These are phyloP conservation scores for Fonsecaea multimorphosa DNA, from an alignment of 2,329 filamentous ascomycete genomes.

Conservation along the genomic window DNA sequence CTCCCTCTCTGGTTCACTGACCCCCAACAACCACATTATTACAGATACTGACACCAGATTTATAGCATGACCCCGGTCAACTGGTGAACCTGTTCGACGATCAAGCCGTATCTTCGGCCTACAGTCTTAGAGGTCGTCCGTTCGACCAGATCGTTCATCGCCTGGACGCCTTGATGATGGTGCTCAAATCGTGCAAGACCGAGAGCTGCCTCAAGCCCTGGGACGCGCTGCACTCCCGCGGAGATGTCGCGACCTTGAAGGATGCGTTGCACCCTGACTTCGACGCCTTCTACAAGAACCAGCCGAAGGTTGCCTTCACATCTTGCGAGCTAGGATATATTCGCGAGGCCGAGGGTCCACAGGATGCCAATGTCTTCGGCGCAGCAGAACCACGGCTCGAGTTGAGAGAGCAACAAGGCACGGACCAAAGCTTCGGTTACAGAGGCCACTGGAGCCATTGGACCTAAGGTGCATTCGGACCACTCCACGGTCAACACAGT, in stretches of 20 bases:
- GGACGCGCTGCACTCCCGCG: conserved; percentile 45
- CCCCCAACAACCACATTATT: no score
- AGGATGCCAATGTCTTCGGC: neutral
- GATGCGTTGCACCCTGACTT: conserved; percentile 42
- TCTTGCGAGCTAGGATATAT: conserved; percentile 15
- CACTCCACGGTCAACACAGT: no score
- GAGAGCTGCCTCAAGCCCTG: conserved; percentile 47
- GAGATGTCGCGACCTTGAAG: conserved; percentile 41
- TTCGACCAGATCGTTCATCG: conserved; percentile 38
- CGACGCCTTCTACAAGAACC: conserved; percentile 12
- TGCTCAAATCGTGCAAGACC: conserved; percentile 49
- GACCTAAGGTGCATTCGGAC: no score
- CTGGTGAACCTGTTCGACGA: neutral
- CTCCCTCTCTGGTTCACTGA: no score
- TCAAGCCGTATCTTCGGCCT: neutral
- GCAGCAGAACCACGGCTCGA: no score
- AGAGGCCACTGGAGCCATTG: no score
- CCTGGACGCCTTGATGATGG: conserved; percentile 47
- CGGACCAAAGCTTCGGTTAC: no score
- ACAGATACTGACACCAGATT: no score
- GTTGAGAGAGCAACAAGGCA: no score
- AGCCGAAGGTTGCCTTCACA: conserved; percentile 3
- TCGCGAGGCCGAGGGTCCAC: conserved; percentile 1
- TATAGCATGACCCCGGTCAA: no score
- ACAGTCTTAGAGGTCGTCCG: neutral